phyloP scores from a whole-genome alignment of 345 rosid species.

The Lumnitzera racemosa region DNA sequence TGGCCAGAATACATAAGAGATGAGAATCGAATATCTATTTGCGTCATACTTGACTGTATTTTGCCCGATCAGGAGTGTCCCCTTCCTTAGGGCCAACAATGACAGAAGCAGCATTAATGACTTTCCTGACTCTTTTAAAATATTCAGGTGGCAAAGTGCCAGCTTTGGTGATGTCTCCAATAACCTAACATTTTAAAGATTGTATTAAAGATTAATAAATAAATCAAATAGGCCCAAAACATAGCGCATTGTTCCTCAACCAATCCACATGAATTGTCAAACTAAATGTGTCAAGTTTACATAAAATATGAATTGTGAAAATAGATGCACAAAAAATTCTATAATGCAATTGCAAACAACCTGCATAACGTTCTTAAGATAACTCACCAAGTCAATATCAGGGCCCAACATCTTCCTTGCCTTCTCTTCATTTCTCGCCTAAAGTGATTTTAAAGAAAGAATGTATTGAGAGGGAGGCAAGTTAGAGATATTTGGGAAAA shows the following conservation, averaged over 20 bases:
- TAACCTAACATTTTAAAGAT: slow-evolving; percentile 33
- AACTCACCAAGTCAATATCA: slow-evolving; percentile 71
- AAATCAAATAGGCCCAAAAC: too few relatives aligned
- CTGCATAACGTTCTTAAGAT: neutral
- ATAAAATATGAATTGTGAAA: neutral
- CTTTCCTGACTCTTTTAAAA: slow-evolving; percentile 86
- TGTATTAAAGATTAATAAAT: slow-evolving; percentile 1
- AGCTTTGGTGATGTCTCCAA: slow-evolving; percentile 77
- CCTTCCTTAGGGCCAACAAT: slow-evolving; percentile 99
- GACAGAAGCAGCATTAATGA: slow-evolving; percentile 76
- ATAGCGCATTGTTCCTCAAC: too few relatives aligned
- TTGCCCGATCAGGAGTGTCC: slow-evolving; percentile 91
- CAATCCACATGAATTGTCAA: too few relatives aligned
- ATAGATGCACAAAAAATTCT: neutral
- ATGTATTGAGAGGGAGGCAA: neutral
- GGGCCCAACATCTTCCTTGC: slow-evolving; percentile 76
- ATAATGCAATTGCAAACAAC: neutral
- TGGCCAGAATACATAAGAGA: neutral
- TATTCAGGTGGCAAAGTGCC: slow-evolving; percentile 50
- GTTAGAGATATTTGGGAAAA: neutral
- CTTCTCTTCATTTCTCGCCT: slow-evolving; percentile 92
- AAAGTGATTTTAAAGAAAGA: slow-evolving; percentile 2
- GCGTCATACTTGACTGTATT: slow-evolving; percentile 67
- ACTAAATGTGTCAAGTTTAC: too few relatives aligned
- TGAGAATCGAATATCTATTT: neutral